phyloP scores from a whole-genome alignment of 2,329 filamentous ascomycete species.

The Paracamarosporium sp. region DNA sequence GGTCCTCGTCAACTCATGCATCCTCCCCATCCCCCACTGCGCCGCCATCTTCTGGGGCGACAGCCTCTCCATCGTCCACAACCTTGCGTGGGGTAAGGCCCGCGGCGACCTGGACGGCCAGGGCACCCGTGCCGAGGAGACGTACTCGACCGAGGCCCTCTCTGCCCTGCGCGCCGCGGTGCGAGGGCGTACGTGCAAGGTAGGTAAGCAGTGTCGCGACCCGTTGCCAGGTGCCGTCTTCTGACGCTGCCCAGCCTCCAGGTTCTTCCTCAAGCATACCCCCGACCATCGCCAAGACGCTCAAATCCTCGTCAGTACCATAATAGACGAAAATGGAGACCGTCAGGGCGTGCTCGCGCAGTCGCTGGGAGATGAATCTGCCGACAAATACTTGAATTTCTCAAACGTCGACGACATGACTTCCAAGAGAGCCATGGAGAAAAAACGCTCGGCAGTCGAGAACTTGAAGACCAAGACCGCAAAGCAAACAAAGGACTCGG shows the following conservation, averaged over 20 bases:
- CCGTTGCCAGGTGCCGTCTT: background rate
- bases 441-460: slow-evolving; percentile 30
- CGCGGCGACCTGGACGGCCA: slow-evolving; percentile 42
- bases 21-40: slow-evolving; percentile 50
- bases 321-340: slow-evolving; percentile 37
- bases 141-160: slow-evolving; percentile 42
- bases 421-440: too few relatives aligned
- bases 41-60: slow-evolving; percentile 53
- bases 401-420: slow-evolving; percentile 26
- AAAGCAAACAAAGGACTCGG: slow-evolving; percentile 15
- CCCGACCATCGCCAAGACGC: slow-evolving; percentile 18
- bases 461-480: slow-evolving; percentile 22
- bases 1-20: slow-evolving; percentile 42
- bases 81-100: slow-evolving; percentile 49
- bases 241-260: slow-evolving; percentile 28
- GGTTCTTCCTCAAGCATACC: slow-evolving; percentile 30
- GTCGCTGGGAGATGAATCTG: slow-evolving; percentile 26
- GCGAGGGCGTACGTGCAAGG: slow-evolving; percentile 45
- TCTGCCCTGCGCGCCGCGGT: slow-evolving; percentile 42
- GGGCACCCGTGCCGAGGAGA: slow-evolving; percentile 40
- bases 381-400: slow-evolving; percentile 33
- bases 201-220: slow-evolving; percentile 37
- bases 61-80: slow-evolving; percentile 48
- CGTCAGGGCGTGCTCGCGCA: slow-evolving; percentile 43
- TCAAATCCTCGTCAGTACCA: slow-evolving; percentile 39